A percentile compares a stretch with the other conserved stretches of the same genome.
Conservation (phyloP, 2,329 filamentous ascomycete species). For the Botrytis squamosa region DNA sequence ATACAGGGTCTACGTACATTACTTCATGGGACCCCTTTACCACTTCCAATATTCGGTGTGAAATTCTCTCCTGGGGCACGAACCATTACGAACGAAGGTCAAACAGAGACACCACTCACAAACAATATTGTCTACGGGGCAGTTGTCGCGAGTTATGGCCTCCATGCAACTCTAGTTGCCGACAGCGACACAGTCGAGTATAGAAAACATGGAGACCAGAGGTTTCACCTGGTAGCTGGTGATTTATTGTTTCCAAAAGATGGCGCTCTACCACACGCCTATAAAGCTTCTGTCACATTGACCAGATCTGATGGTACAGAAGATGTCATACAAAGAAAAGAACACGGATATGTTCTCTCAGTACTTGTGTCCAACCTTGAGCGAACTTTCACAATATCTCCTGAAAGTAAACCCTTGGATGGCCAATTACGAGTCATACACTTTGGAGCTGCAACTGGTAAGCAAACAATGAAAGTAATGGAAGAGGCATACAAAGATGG, state of each 20-base stretch:
- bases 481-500: slow-evolving; percentile 58
- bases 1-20: slow-evolving; percentile 54
- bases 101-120: slow-evolving; percentile 30
- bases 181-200: slow-evolving; percentile 86
- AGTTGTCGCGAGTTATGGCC: slow-evolving; percentile 85
- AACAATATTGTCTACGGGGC: slow-evolving; percentile 59
- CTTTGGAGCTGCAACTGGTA: slow-evolving; percentile 66
- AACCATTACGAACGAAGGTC: slow-evolving; percentile 44
- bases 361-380: slow-evolving; percentile 81
- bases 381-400: slow-evolving; percentile 78
- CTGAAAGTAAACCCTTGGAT: slow-evolving; percentile 67
- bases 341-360: slow-evolving; percentile 75
- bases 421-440: slow-evolving; percentile 69
- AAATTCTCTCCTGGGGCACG: slow-evolving; percentile 56
- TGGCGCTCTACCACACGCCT: slow-evolving; percentile 53
- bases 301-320: slow-evolving; percentile 33
- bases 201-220: slow-evolving; percentile 70
- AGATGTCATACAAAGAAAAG: slow-evolving; percentile 41
- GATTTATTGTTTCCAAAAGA: slow-evolving; percentile 63
- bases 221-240: slow-evolving; percentile 82
- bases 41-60: slow-evolving; percentile 62
- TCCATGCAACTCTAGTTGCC: slow-evolving; percentile 85
- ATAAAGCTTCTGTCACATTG: slow-evolving; percentile 51
- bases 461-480: slow-evolving; percentile 77
- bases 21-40: slow-evolving; percentile 53